Evolutionary conservation across 176 grass and related monocot genomes (phyloP).

Genomic region (Pharus latifolius): DNA sequence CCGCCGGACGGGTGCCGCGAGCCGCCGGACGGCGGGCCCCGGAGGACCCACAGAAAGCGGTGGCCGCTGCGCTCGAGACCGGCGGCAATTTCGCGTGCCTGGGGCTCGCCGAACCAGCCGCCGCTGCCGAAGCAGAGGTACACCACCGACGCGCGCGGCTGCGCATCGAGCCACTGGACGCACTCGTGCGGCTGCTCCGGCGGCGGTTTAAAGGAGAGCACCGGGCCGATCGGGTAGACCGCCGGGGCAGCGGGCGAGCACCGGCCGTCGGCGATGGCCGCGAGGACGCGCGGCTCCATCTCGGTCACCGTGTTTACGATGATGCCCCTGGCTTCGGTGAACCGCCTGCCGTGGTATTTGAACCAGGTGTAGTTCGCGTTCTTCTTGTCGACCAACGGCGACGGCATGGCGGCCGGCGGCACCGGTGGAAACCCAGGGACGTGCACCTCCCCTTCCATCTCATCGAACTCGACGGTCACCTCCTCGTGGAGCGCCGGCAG

Average conservation of each 20-base stretch:
- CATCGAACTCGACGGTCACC: background rate
- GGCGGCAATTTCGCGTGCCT: constrained; percentile 27
- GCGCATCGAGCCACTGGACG: constrained; percentile 42
- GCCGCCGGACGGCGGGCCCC: background rate
- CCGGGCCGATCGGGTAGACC: constrained; percentile 43
- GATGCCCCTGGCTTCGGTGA: constrained; percentile 42
- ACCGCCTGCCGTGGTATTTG: constrained; percentile 36
- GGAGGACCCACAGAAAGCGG: constrained; percentile 51
- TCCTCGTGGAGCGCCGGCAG: background rate
- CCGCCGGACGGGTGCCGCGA: background rate
- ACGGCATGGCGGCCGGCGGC: constrained; percentile 10
- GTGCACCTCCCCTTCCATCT: background rate
- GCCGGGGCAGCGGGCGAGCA: constrained; percentile 21
- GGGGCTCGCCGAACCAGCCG: constrained; percentile 19
- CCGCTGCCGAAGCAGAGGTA: constrained; percentile 64
- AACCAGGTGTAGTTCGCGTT: constrained; percentile 40
- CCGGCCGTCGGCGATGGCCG: background rate
- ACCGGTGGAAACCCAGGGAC: constrained; percentile 24
- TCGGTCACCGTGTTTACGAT: constrained; percentile 41
- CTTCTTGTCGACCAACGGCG: constrained; percentile 7
- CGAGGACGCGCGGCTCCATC: constrained; percentile 18
- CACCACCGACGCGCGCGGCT: constrained; percentile 41
- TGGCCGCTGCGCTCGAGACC: constrained; percentile 42
- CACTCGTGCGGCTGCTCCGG: constrained; percentile 17
- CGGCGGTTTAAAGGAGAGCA: background rate